Conservation (phyloP, 345 rosid genomes). For the Hibiscus mutabilis region DNA sequence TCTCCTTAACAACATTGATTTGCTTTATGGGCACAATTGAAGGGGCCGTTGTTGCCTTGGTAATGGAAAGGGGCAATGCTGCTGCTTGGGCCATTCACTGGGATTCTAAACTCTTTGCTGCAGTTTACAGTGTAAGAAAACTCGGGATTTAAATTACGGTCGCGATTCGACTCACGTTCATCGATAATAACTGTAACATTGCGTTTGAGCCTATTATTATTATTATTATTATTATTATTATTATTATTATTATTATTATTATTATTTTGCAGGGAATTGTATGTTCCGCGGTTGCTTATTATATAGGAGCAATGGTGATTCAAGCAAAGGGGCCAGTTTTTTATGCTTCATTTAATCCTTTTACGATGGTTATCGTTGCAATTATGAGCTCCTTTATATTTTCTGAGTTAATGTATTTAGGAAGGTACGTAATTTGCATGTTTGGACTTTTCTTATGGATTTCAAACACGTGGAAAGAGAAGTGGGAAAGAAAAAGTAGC, state of each 20-base stretch:
- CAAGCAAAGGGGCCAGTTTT: conserved; percentile 53
- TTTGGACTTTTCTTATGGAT: neutral
- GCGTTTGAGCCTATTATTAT: no score
- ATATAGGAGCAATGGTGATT: conserved; percentile 35
- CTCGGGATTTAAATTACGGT: neutral
- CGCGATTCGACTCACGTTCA: neutral
- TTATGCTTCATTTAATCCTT: conserved; percentile 42
- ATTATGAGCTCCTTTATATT: conserved; percentile 39
- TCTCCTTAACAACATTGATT: conserved; percentile 62
- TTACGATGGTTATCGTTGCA: conserved; percentile 40
- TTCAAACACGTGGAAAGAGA: neutral
- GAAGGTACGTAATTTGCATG: conserved; percentile 29
- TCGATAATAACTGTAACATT: no score
- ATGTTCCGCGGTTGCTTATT: conserved; percentile 36
- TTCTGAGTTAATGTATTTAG: conserved; percentile 29
- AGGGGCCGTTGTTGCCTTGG: conserved; percentile 43
- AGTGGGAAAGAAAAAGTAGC: neutral
- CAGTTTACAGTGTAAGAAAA: conserved; percentile 60
- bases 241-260: no score
- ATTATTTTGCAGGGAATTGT: conserved; percentile 36
- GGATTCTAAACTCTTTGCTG: conserved; percentile 51
- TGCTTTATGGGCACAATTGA: conserved; percentile 68
- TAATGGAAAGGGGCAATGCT: conserved; percentile 40
- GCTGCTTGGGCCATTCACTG: conserved; percentile 52
- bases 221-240: no score